These are phyloP conservation scores for Lentinula raphanica DNA, from an alignment of 768 basidiomycete genomes.

Conservation along the genomic window DNA sequence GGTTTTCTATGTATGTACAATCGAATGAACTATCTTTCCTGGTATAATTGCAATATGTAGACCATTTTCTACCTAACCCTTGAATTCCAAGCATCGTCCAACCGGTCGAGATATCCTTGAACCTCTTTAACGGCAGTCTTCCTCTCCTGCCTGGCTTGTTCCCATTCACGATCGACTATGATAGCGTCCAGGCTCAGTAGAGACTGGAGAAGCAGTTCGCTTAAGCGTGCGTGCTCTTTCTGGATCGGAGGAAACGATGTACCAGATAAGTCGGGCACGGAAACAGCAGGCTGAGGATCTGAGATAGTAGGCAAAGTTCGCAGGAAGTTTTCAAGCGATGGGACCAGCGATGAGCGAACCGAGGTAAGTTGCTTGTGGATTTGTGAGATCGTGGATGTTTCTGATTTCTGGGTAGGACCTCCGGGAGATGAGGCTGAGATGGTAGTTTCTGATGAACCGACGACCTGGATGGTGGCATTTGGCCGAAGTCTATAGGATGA, in stretches of 20 bases:
- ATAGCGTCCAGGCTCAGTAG: conserved; percentile 84
- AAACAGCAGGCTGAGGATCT: conserved; percentile 9
- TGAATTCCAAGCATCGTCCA: conserved; percentile 66
- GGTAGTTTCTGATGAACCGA: conserved; percentile 33
- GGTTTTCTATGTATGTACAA: neutral
- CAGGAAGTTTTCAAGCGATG: conserved; percentile 56
- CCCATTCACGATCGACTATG: conserved; percentile 68
- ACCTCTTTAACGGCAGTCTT: conserved; percentile 86
- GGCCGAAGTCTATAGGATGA: conserved; percentile 70
- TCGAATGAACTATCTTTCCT: no score
- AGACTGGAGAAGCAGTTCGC: conserved; percentile 82
- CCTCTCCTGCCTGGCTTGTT: conserved; percentile 69
- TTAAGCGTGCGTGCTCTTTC: conserved; percentile 53
- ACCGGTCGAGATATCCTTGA: conserved; percentile 72
- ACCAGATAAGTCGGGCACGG: conserved; percentile 14
- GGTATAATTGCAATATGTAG: neutral
- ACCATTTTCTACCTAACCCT: conserved; percentile 9
- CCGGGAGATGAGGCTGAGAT: conserved; percentile 6
- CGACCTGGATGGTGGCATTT: conserved; percentile 65
- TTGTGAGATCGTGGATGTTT: conserved; percentile 31
- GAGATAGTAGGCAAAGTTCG: conserved; percentile 15
- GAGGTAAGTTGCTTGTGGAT: conserved; percentile 33
- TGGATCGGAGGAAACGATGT: conserved; percentile 18
- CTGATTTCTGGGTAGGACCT: conserved; percentile 16
- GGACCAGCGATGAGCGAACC: conserved; percentile 50